phyloP scores from a whole-genome alignment of 495 filamentous ascomycete species.

The Coniosporium apollinis region DNA sequence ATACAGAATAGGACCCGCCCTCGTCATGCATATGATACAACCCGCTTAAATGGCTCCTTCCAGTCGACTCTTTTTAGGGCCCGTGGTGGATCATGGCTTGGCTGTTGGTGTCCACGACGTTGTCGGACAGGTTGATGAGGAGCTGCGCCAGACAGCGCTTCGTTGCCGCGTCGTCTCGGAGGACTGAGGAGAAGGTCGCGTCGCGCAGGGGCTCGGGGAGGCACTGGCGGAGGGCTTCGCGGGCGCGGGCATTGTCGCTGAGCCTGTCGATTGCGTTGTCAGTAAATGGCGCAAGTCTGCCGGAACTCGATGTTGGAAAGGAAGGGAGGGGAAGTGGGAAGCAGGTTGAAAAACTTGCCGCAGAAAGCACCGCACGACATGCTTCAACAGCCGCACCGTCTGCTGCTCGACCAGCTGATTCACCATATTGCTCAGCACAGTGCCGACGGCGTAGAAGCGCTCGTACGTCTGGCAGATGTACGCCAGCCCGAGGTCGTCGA shows the following conservation, averaged over 20 bases:
- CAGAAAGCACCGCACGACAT: slow-evolving; percentile 94
- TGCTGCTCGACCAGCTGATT: slow-evolving; percentile 93
- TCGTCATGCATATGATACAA: too few species aligned
- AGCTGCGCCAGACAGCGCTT: slow-evolving; percentile 96
- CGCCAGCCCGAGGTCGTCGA: slow-evolving; percentile 91
- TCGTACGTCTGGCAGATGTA: slow-evolving; percentile 99
- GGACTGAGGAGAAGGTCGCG: slow-evolving; percentile 88
- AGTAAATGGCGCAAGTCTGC: too few species aligned
- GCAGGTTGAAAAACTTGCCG: slow-evolving; percentile 37
- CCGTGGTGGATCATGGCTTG: too few species aligned
- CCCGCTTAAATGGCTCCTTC: too few species aligned
- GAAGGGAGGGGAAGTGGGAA: too few species aligned
- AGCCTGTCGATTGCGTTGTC: slow-evolving; percentile 35
- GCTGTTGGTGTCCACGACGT: slow-evolving; percentile 70
- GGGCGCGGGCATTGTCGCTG: slow-evolving; percentile 89
- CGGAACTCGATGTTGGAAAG: too few species aligned
- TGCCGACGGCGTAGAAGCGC: slow-evolving; percentile 97
- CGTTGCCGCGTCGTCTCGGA: slow-evolving; percentile 92
- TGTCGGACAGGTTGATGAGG: slow-evolving; percentile 91
- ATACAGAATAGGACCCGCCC: too few species aligned
- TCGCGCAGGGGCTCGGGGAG: slow-evolving; percentile 93
- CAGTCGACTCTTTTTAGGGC: too few species aligned
- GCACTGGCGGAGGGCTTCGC: slow-evolving; percentile 90
- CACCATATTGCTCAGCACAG: slow-evolving; percentile 97
- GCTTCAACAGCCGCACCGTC: slow-evolving; percentile 88